A percentile compares a stretch with the other conserved stretches of the same genome.
Conservation (phyloP, 2,329 filamentous ascomycete genomes). For the Colletotrichum echinochloae region DNA sequence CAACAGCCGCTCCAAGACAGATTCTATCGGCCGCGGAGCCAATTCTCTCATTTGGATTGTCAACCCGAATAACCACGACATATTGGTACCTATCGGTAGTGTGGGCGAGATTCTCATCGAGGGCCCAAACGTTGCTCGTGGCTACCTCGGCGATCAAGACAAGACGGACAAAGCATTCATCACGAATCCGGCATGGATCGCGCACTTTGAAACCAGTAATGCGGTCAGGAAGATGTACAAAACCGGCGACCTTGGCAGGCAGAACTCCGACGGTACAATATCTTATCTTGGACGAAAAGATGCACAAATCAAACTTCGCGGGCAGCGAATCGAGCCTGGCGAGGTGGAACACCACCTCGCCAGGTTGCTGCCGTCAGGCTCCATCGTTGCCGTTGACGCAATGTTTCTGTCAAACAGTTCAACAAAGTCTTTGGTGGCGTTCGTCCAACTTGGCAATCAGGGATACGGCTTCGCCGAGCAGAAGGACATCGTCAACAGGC, state of each 20-base stretch:
- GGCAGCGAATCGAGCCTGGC: constrained; percentile 49
- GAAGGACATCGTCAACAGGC: background rate
- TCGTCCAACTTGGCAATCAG: constrained; percentile 13
- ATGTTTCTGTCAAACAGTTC: background rate
- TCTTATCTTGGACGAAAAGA: constrained; percentile 45
- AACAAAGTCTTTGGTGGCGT: constrained; percentile 29
- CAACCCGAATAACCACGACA: constrained; percentile 41
- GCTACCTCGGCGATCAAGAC: constrained; percentile 31
- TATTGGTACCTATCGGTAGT: constrained; percentile 43
- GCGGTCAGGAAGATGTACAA: constrained; percentile 30
- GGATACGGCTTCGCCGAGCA: background rate
- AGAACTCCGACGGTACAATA: constrained; percentile 26
- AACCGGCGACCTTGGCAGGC: constrained; percentile 36
- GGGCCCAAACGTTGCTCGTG: constrained; percentile 44
- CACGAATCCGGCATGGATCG: constrained; percentile 17
- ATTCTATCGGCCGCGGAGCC: constrained; percentile 26
- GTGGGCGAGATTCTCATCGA: constrained; percentile 48
- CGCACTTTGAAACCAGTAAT: background rate
- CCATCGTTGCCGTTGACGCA: constrained; percentile 22
- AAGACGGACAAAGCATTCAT: constrained; percentile 20
- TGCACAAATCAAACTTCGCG: constrained; percentile 50
- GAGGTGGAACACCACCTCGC: constrained; percentile 48
- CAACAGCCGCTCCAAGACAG: background rate
- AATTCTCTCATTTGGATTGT: constrained; percentile 45
- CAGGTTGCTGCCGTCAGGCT: background rate